These are phyloP conservation scores for Didymella segeticola DNA, from an alignment of 2,329 filamentous ascomycete genomes.

Conservation along the genomic window DNA sequence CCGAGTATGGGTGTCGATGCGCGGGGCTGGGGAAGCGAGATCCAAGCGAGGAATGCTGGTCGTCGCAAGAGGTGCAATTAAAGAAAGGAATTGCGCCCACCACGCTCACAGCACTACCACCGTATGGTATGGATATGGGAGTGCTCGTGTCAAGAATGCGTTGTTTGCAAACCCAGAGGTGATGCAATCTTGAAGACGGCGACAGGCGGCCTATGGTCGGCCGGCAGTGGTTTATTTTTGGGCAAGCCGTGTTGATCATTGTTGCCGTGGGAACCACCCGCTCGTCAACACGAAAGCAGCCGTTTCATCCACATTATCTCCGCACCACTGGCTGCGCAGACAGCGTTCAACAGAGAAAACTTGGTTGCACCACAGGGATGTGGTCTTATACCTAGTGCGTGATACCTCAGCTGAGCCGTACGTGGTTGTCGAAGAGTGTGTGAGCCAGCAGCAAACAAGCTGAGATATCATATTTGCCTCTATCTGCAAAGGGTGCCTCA, in stretches of 20 bases:
- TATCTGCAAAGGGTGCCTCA: background rate
- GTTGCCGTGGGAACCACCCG: conserved; percentile 11
- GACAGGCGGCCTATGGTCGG: conserved; percentile 5
- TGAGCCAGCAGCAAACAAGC: background rate
- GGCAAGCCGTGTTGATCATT: conserved; percentile 9
- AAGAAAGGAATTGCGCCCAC: conserved; percentile 15
- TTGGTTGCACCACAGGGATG: conserved; percentile 20
- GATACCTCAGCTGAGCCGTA: background rate
- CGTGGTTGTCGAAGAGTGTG: background rate
- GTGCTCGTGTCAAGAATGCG: conserved; percentile 12
- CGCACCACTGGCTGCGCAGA: conserved; percentile 13
- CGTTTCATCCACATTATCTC: conserved; percentile 15
- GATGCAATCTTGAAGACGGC: conserved; percentile 18
- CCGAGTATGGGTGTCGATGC: conserved; percentile 7
- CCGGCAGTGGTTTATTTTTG: conserved; percentile 16
- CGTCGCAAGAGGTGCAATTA: conserved; percentile 18
- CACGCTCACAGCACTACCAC: conserved; percentile 12
- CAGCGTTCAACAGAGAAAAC: conserved; percentile 13
- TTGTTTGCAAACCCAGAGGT: conserved; percentile 7
- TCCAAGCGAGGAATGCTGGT: conserved; percentile 13
- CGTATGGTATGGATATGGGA: conserved; percentile 9
- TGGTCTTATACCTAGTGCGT: background rate
- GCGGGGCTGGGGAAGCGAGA: conserved; percentile 2
- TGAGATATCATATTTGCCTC: background rate
- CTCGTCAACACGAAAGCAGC: conserved; percentile 8